phyloP scores from a whole-genome alignment of 768 basidiomycete genomes.

The Strobilomyces dryophilus region DNA sequence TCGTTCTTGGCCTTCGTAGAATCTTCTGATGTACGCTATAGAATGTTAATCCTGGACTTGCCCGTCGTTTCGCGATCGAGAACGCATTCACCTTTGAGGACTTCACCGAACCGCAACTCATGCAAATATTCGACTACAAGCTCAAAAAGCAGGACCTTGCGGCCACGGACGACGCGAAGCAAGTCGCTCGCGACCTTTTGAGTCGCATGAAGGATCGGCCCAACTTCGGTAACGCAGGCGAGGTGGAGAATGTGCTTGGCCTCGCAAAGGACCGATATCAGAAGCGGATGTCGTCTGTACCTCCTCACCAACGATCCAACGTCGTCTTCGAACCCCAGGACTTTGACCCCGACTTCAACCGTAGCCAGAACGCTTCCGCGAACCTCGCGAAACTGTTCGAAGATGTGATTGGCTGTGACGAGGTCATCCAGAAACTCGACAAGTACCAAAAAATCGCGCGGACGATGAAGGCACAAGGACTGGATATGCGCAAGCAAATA shows the following conservation, averaged over 20 bases:
- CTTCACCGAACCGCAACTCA: slow-evolving; percentile 51
- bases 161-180: slow-evolving; percentile 55
- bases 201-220: slow-evolving; percentile 37
- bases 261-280: slow-evolving; percentile 48
- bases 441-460: slow-evolving; percentile 49
- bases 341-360: slow-evolving; percentile 61
- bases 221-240: slow-evolving; percentile 65
- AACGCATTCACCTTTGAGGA: slow-evolving; percentile 68
- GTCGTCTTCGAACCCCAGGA: slow-evolving; percentile 43
- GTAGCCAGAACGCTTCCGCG: slow-evolving; percentile 40
- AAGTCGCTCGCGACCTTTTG: slow-evolving; percentile 49
- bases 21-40: slow-evolving; percentile 19
- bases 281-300: slow-evolving; percentile 31
- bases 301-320: slow-evolving; percentile 17
- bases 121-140: slow-evolving; percentile 50
- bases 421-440: slow-evolving; percentile 46
- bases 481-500: slow-evolving; percentile 47
- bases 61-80: slow-evolving; percentile 65
- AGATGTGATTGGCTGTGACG: slow-evolving; percentile 59
- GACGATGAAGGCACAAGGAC: slow-evolving; percentile 36
- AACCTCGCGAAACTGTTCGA: slow-evolving; percentile 57
- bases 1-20: neutral
- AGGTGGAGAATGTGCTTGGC: slow-evolving; percentile 56
- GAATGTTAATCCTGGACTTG: slow-evolving; percentile 68
- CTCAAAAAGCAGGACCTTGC: slow-evolving; percentile 52